Base-by-base conservation (phyloP, 345 rosid species). In the Eucalyptus shirleyi region DNA sequence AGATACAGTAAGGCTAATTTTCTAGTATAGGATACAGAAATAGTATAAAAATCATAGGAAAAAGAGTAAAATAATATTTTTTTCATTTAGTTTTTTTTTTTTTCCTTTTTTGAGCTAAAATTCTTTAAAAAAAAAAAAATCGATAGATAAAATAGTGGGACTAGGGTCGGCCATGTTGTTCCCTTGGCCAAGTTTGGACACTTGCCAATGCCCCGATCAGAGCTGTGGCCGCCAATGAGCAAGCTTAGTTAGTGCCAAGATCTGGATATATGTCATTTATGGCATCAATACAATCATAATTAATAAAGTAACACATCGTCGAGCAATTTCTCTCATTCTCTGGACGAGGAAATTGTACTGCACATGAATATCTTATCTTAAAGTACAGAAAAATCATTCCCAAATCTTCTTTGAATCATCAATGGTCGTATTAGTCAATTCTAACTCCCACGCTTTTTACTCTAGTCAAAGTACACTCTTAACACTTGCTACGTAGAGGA, bases 221-320 rank as follows among this genome's bases (percentile, higher is more conserved):
- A 13, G 81, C 24, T 18, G 26, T 44, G 8, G 2, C 2, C 0
- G 0, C 24, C 8, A 5, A 19, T 34, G 14, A 9, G 81, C 0
- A n/a, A 6, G 37, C 34, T 21, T 65, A n/a, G 19, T n/a, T 65
- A n/a, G 72, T 65, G 34, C 21, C 37, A 65, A n/a, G 19, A 65
- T 65, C 2, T 65, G 21, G 37, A 65, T 62, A 14, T 15, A 19
- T 65, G 77, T 65, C 19, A 1, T 2, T n/a, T 3, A 34, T 69
- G 1, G 8, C 26, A 69, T 6, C 4, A 16, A 67, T 32, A 17
- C 2, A 9, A 32, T 32, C 7, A 1, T 67, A 32, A 32, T 3
- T 32, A 37, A 23, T 1, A 67, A 32, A 67, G 6, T 2, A 15
- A 65, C 0, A 1, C 72, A n/a, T n/a, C 72, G 2, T 65, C 1